Conservation (phyloP, 306 rosid genomes). For the Dalbergia cultrata region DNA sequence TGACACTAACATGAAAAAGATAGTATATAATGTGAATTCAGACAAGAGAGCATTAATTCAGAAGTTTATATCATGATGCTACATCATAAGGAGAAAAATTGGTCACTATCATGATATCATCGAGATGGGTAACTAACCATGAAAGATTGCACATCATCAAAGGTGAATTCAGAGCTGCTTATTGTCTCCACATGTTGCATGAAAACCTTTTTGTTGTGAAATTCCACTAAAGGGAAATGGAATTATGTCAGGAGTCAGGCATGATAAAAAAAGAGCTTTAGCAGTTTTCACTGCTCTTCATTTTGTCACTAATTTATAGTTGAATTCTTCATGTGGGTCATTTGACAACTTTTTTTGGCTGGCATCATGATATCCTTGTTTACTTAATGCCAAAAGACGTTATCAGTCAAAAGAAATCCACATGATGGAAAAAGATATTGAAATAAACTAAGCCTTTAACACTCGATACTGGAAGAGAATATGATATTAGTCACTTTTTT, state of each 20-base stretch:
- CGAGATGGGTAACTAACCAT: constrained; percentile 62
- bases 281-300: constrained; percentile 25
- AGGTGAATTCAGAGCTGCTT: constrained; percentile 62
- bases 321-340: constrained; percentile 6
- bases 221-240: constrained; percentile 55
- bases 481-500: too few relatives aligned
- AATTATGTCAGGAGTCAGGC: constrained; percentile 31
- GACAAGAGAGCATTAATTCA: not conserved
- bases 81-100: constrained; percentile 33
- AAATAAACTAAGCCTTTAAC: too few relatives aligned
- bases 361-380: constrained; percentile 11
- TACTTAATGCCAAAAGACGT: constrained; percentile 1
- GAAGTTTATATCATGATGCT: constrained; percentile 31
- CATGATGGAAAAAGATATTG: too few relatives aligned
- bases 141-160: constrained; percentile 70
- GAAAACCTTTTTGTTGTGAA: constrained; percentile 75
- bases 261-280: constrained; percentile 13
- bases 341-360: not conserved
- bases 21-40: not conserved
- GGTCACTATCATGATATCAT: not conserved
- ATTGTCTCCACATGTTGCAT: constrained; percentile 86
- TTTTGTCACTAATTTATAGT: constrained; percentile 31
- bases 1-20: not conserved
- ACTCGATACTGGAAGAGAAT: too few relatives aligned
- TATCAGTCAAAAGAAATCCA: constrained; percentile 28